Evolutionary conservation across 1,139 yeast genomes (phyloP).

Genomic region (Geotrichum histeridarum): DNA sequence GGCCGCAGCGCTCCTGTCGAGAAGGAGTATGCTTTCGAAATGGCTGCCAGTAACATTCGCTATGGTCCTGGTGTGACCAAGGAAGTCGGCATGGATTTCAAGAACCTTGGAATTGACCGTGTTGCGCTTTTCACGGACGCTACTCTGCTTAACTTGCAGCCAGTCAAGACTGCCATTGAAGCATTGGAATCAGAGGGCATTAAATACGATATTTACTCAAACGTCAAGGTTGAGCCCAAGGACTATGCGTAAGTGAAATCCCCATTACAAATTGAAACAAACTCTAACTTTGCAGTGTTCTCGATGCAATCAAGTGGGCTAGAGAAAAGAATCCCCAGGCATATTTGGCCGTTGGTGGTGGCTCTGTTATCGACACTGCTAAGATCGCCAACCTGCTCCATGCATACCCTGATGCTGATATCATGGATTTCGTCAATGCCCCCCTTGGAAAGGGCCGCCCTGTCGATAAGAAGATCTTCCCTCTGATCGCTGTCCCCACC

Average conservation of each 20-base stretch:
- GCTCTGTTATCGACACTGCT: conserved; percentile 42
- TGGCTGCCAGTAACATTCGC: conserved; percentile 41
- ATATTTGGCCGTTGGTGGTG: conserved; percentile 43
- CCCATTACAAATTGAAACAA: neutral
- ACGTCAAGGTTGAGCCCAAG: conserved; percentile 41
- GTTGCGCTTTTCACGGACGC: conserved; percentile 27
- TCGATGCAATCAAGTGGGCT: conserved; percentile 40
- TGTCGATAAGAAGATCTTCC: conserved; percentile 34
- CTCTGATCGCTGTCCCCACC: conserved; percentile 43
- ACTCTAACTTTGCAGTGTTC: conserved; percentile 25
- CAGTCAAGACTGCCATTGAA: conserved; percentile 36
- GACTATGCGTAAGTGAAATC: conserved; percentile 29
- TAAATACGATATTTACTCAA: conserved; percentile 37
- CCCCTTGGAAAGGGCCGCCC: conserved; percentile 43
- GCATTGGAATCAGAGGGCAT: conserved; percentile 38
- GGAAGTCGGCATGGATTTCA: conserved; percentile 41
- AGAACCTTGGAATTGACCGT: conserved; percentile 35
- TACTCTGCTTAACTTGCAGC: conserved; percentile 29
- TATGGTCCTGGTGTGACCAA: conserved; percentile 41
- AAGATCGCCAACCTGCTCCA: conserved; percentile 41
- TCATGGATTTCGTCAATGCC: conserved; percentile 42
- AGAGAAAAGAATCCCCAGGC: conserved; percentile 37
- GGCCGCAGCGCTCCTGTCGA: conserved; percentile 22
- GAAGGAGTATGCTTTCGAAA: conserved; percentile 41
- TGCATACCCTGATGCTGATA: conserved; percentile 38